Conservation (phyloP, 2,329 filamentous ascomycete species). For the Aspergillus novoparasiticus region DNA sequence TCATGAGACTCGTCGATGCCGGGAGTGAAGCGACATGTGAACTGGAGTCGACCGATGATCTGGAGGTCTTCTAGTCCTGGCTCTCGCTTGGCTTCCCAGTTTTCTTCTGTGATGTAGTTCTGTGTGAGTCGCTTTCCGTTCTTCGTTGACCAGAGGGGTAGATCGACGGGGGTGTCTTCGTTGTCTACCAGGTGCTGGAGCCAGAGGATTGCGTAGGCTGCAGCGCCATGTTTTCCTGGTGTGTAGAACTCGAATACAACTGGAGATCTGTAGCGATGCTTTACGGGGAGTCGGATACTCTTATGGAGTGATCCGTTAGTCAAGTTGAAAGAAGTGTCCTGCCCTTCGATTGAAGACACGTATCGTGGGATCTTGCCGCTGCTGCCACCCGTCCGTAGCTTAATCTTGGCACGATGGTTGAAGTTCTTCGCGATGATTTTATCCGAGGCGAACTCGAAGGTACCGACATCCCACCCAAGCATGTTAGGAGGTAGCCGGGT, state of each 20-base stretch:
- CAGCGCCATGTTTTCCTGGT: conserved; percentile 67
- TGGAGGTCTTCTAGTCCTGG: conserved; percentile 75
- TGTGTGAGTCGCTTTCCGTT: conserved; percentile 77
- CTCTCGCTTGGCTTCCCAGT: conserved; percentile 61
- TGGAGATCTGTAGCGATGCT: conserved; percentile 85
- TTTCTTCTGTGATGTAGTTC: conserved; percentile 86
- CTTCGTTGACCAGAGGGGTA: conserved; percentile 88
- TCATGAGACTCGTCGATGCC: conserved; percentile 87
- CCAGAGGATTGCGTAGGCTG: conserved; percentile 82
- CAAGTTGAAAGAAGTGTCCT: conserved; percentile 63
- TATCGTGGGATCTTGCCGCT: conserved; percentile 68
- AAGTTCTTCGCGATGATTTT: conserved; percentile 68
- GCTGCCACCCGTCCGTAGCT: conserved; percentile 81
- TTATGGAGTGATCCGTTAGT: conserved; percentile 52
- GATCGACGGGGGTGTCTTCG: conserved; percentile 73
- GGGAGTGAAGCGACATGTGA: conserved; percentile 81
- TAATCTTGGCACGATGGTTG: conserved; percentile 66
- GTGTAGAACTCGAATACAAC: conserved; percentile 85
- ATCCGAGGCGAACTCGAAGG: conserved; percentile 81
- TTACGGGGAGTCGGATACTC: conserved; percentile 77
- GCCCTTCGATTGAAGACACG: conserved; percentile 62
- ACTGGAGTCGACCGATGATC: conserved; percentile 78
- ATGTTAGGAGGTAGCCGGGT: conserved; percentile 80
- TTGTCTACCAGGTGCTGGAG: conserved; percentile 81
- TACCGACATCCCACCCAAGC: conserved; percentile 93